A percentile compares a stretch with the other conserved stretches of the same genome.
Evolutionary conservation across 805 yeast genomes (phyloP).

Genomic region (Yarrowia osloensis): DNA sequence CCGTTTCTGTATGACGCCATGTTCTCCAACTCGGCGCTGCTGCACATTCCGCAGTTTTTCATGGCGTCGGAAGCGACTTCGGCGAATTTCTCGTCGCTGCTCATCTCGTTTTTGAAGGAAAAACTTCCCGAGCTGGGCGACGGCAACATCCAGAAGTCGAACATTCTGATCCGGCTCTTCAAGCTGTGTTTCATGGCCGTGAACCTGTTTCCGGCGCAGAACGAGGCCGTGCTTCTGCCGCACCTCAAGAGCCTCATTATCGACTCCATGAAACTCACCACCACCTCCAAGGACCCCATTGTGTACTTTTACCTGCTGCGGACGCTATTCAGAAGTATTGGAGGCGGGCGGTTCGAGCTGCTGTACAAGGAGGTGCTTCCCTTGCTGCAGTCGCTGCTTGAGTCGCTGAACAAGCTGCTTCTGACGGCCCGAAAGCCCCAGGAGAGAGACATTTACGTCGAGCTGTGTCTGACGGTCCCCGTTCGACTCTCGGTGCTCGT

Average conservation of each 20-base stretch:
- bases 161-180: constrained; percentile 80
- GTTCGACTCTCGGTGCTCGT: constrained; percentile 90
- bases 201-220: constrained; percentile 78
- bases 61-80: constrained; percentile 93
- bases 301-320: constrained; percentile 86
- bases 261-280: constrained; percentile 73
- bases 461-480: constrained; percentile 92
- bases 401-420: constrained; percentile 79
- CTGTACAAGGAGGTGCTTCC: constrained; percentile 93
- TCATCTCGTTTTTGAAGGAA: constrained; percentile 72
- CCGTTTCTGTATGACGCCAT: constrained; percentile 75
- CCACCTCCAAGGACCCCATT: constrained; percentile 86
- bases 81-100: constrained; percentile 82
- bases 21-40: constrained; percentile 77
- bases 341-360: constrained; percentile 94
- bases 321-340: constrained; percentile 88
- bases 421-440: constrained; percentile 82
- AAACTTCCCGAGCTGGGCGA: constrained; percentile 79
- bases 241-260: constrained; percentile 82
- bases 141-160: constrained; percentile 72
- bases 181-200: constrained; percentile 95
- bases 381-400: constrained; percentile 78
- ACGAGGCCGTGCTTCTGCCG: constrained; percentile 85
- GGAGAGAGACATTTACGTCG: constrained; percentile 93
- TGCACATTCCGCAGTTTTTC: constrained; percentile 92